Evolutionary conservation across 202 grass and related monocot genomes (phyloP).

Genomic region (Miscanthus sacchariflorus): DNA sequence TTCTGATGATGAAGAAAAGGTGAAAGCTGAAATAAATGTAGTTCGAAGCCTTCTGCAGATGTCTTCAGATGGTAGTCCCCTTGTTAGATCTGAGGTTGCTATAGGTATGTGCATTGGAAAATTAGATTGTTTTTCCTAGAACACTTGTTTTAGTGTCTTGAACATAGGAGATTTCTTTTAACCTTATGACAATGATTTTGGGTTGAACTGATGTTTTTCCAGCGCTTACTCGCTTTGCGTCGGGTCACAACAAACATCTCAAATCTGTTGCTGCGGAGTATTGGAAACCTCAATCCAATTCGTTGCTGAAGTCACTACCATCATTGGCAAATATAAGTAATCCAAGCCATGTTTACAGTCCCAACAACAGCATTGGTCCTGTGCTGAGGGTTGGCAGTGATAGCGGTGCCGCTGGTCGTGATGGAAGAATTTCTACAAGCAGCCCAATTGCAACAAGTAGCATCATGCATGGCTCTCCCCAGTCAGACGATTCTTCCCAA

Average conservation of each 20-base stretch:
- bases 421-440: conserved; percentile 85
- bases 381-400: conserved; percentile 91
- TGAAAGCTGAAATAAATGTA: conserved; percentile 80
- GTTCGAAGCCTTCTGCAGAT: conserved; percentile 81
- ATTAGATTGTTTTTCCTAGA: background rate
- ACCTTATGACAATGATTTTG: conserved; percentile 41
- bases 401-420: conserved; percentile 57
- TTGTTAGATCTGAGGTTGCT: conserved; percentile 93
- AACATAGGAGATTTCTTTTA: conserved; percentile 21
- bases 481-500: conserved; percentile 96
- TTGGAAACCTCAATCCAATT: conserved; percentile 85
- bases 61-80: conserved; percentile 86
- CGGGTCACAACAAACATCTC: conserved; percentile 86
- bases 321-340: conserved; percentile 86
- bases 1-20: conserved; percentile 92
- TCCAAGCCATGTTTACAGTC: conserved; percentile 57
- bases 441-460: conserved; percentile 68
- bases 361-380: conserved; percentile 68
- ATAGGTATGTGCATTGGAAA: conserved; percentile 64
- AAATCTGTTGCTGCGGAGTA: conserved; percentile 88
- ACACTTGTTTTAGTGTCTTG: conserved; percentile 15
- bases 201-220: conserved; percentile 50
- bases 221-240: conserved; percentile 91
- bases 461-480: conserved; percentile 83
- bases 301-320: conserved; percentile 76